Evolutionary conservation across 306 rosid genomes (phyloP).

Genomic region (Cicer yamashitae): DNA sequence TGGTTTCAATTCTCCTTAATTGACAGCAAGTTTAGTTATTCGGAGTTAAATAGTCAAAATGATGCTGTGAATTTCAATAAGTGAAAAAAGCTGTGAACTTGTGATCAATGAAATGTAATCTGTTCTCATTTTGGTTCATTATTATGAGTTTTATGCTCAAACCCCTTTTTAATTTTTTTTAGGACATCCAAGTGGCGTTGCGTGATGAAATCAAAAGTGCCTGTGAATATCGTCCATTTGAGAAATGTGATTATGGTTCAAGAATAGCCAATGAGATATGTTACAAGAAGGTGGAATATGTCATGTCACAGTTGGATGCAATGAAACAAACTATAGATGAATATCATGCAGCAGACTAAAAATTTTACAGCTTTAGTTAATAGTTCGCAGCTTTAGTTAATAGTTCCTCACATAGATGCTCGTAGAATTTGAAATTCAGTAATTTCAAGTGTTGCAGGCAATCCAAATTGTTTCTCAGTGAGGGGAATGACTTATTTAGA

Average conservation of each 20-base stretch:
- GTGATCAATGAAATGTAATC: not conserved
- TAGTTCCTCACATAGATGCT: slow-evolving; percentile 10
- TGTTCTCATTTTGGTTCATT: slow-evolving; percentile 33
- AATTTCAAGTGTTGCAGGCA: not conserved
- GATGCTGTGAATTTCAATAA: slow-evolving; percentile 1
- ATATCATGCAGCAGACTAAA: slow-evolving; percentile 63
- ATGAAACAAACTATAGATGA: slow-evolving; percentile 76
- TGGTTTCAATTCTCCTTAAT: not conserved
- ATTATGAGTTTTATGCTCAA: slow-evolving; percentile 21
- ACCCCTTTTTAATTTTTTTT: not conserved
- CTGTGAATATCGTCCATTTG: slow-evolving; percentile 93
- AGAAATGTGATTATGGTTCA: slow-evolving; percentile 89
- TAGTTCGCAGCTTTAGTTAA: slow-evolving; percentile 15
- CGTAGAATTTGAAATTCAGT: not conserved
- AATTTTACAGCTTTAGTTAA: slow-evolving; percentile 11
- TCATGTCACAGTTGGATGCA: slow-evolving; percentile 74
- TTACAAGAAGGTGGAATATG: slow-evolving; percentile 74
- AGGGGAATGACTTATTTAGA: not conserved
- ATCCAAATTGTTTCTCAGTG: not conserved
- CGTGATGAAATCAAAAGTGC: slow-evolving; percentile 94
- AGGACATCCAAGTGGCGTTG: slow-evolving; percentile 91
- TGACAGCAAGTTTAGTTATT: not conserved
- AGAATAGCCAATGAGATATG: slow-evolving; percentile 88
- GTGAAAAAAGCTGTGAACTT: slow-evolving; percentile 4
- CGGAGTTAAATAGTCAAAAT: not conserved